Percentiles rank a stretch among this genome's conserved stretches.
Evolutionary conservation across 2,329 filamentous ascomycete genomes (phyloP).

Genomic region (Xylariales sp.): DNA sequence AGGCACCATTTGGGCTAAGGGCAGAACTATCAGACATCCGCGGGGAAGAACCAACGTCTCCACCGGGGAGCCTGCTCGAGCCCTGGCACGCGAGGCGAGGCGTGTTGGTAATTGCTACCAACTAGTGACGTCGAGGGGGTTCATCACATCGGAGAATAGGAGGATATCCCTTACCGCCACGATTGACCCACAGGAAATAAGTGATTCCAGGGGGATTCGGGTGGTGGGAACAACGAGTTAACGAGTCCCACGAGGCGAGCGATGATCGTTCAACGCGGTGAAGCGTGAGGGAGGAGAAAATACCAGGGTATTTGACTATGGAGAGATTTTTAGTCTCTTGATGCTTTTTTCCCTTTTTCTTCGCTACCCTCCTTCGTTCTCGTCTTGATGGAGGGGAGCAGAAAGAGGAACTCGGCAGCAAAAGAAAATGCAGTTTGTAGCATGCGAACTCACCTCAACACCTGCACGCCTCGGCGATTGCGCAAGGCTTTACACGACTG

Average conservation of each 20-base stretch:
- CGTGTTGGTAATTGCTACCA: slow-evolving; percentile 15
- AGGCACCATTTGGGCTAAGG: background rate
- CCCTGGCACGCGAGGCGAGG: slow-evolving; percentile 8
- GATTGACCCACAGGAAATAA: slow-evolving; percentile 42
- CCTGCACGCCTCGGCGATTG: slow-evolving; percentile 20
- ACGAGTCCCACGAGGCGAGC: slow-evolving; percentile 56
- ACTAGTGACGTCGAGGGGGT: slow-evolving; percentile 2
- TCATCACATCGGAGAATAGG: slow-evolving; percentile 8
- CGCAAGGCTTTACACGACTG: slow-evolving; percentile 9
- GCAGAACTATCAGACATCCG: background rate
- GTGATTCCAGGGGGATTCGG: slow-evolving; percentile 41
- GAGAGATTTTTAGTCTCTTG: slow-evolving; percentile 8
- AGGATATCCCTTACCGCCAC: slow-evolving; percentile 47
- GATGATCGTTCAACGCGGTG: slow-evolving; percentile 29
- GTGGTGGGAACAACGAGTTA: slow-evolving; percentile 62
- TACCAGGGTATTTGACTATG: slow-evolving; percentile 39
- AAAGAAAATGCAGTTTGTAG: background rate
- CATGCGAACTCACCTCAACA: slow-evolving; percentile 27
- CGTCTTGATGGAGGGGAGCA: too few relatives aligned
- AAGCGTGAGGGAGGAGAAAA: slow-evolving; percentile 34
- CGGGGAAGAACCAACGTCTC: too few relatives aligned
- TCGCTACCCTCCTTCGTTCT: background rate
- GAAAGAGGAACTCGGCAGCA: background rate
- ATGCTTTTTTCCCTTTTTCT: background rate
- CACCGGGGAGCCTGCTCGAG: too few relatives aligned